Evolutionary conservation across 441 rosid genomes (phyloP).

Genomic region (Macaranga tanarius): DNA sequence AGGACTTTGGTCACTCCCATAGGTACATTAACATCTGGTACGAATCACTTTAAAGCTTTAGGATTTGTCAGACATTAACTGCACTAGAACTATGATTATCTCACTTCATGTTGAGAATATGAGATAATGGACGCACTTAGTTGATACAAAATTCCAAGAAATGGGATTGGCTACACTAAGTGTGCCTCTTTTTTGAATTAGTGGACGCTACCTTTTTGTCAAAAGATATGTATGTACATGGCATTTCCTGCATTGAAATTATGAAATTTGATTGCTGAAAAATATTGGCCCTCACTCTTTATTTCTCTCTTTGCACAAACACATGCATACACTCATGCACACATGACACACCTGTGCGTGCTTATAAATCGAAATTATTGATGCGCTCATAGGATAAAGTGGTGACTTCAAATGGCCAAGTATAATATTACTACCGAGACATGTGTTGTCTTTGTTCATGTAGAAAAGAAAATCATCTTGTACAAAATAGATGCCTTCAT

Average conservation of each 20-base stretch:
- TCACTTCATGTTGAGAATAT: background rate
- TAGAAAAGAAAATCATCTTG: background rate
- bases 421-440: background rate
- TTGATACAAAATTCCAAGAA: background rate
- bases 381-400: background rate
- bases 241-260: background rate
- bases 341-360: background rate
- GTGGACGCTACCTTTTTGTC: background rate
- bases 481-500: background rate
- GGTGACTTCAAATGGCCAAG: background rate
- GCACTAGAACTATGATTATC: background rate
- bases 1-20: background rate
- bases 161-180: background rate
- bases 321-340: background rate
- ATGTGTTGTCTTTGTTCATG: conserved; percentile 12
- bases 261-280: background rate
- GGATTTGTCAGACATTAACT: background rate
- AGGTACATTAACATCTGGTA: background rate
- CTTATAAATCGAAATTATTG: background rate
- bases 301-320: too few species aligned
- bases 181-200: background rate
- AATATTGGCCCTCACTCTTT: too few species aligned
- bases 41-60: too few species aligned
- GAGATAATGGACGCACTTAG: background rate
- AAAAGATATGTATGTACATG: background rate